phyloP scores from a whole-genome alignment of 139 green algal species.

The Chlorella sp. region DNA sequence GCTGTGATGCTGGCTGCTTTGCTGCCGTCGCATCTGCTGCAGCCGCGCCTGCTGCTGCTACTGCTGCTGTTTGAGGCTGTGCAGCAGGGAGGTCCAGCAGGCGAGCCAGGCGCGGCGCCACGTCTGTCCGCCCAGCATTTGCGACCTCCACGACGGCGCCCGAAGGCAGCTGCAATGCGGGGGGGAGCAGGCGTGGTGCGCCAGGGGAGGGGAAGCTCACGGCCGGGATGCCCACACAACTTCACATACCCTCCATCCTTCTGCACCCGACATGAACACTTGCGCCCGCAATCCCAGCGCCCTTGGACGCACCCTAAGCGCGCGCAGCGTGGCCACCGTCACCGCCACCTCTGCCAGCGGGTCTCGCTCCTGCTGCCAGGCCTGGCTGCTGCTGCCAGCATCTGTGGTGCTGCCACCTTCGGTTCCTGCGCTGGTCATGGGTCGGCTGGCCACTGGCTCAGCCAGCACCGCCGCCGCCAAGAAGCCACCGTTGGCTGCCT shows the following conservation, averaged over 20 bases:
- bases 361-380: conserved; percentile 18
- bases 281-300: no score
- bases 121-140: background rate
- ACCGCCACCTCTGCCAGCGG: conserved; percentile 32
- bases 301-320: background rate
- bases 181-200: background rate
- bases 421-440: no score
- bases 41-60: background rate
- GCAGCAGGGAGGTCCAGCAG: conserved; percentile 6
- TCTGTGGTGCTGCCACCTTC: no score
- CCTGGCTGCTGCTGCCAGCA: background rate
- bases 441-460: background rate
- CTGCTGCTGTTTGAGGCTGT: background rate
- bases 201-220: background rate
- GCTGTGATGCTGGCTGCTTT: background rate
- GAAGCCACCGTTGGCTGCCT: background rate
- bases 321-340: background rate
- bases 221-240: no score
- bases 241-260: no score
- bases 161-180: conserved; percentile 22
- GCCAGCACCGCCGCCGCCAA: conserved; percentile 15
- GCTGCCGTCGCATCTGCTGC: background rate
- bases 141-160: conserved; percentile 17
- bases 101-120: conserved; percentile 18
- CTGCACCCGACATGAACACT: no score